Evolutionary conservation across 441 rosid genomes (phyloP), one percentile per base, ranked within the genome.

Genomic region (Erodium texanum): DNA sequence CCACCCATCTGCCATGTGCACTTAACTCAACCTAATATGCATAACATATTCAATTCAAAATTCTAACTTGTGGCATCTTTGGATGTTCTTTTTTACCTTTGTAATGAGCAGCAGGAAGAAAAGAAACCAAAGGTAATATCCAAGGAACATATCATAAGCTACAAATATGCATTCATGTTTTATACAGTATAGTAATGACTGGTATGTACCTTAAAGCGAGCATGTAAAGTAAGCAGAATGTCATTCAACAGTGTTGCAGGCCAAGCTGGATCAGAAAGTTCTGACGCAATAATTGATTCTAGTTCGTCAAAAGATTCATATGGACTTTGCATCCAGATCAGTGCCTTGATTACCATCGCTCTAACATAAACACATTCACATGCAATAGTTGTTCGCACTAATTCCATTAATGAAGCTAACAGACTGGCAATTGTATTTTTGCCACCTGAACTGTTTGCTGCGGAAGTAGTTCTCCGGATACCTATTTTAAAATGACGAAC

Each of bases 251-350:
- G 82, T 11, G 97, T 73, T 67, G 97, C 92, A 24, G 99, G 88
- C 99, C 99, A 95, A 54, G 88, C 81, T 65, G 99, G 99, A 85
- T 96, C 99, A 74, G 99, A 89, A 74, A 96, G 98, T 85, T 96
- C 99, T 2, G 98, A 92, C 63, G 97, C 99, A 77, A 95, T 92
- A 74, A 95, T 92, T 59, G 96, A 95, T 79, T 85, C 93, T 71
- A 95, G 75, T 79, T 95, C 99, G 77, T 95, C 98, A 79, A 92
- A 86, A 7, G 99, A 85, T 78, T 92, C 99, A 79, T 85, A 82
- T 10, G 98, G 96, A 79, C 92, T 88, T 86, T 95, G 99, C 98
- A 95, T 95, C 99, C 99, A 95, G 80, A 95, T 92, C 89, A 95
- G 82, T 76, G 97, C 98, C 85, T 95, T 95, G 81, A 95, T 86